Evolutionary conservation across 2,329 filamentous ascomycete genomes (phyloP).

Genomic region (Colletotrichum sp.): DNA sequence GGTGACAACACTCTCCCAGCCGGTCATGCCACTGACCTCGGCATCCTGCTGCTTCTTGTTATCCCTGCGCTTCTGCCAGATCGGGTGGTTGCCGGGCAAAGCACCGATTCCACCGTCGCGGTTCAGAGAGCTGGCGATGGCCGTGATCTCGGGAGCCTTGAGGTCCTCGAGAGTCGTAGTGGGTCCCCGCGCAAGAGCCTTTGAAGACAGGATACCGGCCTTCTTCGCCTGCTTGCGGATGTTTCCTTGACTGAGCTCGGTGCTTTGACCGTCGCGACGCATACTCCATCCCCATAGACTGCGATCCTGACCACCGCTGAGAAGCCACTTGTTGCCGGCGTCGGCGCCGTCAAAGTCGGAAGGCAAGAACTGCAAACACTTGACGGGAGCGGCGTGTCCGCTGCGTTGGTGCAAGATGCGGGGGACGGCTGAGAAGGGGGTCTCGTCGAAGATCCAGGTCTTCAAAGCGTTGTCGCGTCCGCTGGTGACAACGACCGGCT

Average conservation of each 20-base stretch:
- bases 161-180: constrained; percentile 73
- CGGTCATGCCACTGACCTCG: constrained; percentile 77
- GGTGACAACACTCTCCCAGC: constrained; percentile 97
- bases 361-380: constrained; percentile 82
- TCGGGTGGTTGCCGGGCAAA: constrained; percentile 75
- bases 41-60: constrained; percentile 70
- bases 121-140: constrained; percentile 89
- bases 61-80: constrained; percentile 81
- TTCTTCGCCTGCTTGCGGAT: constrained; percentile 91
- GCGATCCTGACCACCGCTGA: constrained; percentile 87
- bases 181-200: constrained; percentile 61
- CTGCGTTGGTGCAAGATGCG: constrained; percentile 84
- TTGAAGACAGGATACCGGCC: constrained; percentile 69
- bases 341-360: constrained; percentile 90
- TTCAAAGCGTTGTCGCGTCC: constrained; percentile 93
- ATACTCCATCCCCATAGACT: constrained; percentile 98
- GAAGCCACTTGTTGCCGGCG: constrained; percentile 87
- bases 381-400: constrained; percentile 88
- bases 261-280: constrained; percentile 90
- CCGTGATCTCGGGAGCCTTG: constrained; percentile 91
- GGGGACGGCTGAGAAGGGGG: constrained; percentile 85
- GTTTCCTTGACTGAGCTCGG: constrained; percentile 89
- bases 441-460: constrained; percentile 95
- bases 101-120: constrained; percentile 93
- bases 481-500: constrained; percentile 88